Evolutionary conservation across 1,284 basidiomycete genomes (phyloP).

Genomic region (Bjerkandera adusta): DNA sequence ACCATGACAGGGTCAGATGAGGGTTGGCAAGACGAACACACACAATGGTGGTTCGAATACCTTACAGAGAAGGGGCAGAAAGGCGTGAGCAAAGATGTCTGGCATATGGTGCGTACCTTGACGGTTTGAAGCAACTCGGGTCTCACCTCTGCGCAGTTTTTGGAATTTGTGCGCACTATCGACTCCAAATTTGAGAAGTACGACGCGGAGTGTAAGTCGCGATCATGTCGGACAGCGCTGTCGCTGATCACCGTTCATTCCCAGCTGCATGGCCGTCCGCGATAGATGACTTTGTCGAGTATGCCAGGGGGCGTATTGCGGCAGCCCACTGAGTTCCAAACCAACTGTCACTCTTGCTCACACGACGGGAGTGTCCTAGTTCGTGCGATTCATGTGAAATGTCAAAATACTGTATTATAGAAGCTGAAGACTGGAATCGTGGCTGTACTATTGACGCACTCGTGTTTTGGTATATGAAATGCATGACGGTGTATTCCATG

Average conservation of each 20-base stretch:
- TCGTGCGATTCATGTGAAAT: no score
- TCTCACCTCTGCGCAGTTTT: slow-evolving; percentile 67
- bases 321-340: slow-evolving; percentile 3
- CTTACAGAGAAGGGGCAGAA: slow-evolving; percentile 68
- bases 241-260: neutral
- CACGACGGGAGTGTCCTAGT: no score
- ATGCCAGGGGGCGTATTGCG: slow-evolving; percentile 45
- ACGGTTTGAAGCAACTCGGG: neutral
- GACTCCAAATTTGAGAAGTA: slow-evolving; percentile 81
- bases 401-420: no score
- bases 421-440: no score
- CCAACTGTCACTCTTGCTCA: no score
- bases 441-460: no score
- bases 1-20: slow-evolving; percentile 37
- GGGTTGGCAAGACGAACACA: slow-evolving; percentile 69
- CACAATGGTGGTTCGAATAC: slow-evolving; percentile 85
- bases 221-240: neutral
- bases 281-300: slow-evolving; percentile 87
- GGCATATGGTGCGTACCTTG: slow-evolving; percentile 70
- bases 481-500: no score
- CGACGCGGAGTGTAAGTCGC: slow-evolving; percentile 72
- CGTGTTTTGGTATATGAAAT: no score
- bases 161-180: slow-evolving; percentile 81
- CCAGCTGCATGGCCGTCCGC: slow-evolving; percentile 88
- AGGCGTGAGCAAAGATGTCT: slow-evolving; percentile 93